Evolutionary conservation across 129 eudicot species (phyloP), one percentile per base, ranked within the genome.

Genomic region (Tanacetum coccineum): DNA sequence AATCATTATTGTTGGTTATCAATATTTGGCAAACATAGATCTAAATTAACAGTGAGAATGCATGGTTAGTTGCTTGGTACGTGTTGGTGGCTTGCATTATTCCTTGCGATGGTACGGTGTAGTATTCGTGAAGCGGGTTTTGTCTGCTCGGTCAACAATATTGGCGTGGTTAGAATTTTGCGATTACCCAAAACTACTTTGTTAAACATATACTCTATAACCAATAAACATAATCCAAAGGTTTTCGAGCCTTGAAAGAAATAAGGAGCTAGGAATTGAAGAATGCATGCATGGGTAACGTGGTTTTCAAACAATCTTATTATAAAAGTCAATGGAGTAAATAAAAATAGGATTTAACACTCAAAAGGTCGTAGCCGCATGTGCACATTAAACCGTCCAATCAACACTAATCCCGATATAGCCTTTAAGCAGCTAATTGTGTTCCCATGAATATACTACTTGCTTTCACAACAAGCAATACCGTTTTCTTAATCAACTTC

Each of bases 371-470:
- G 68, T 66, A 72, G 45, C 83, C 72, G 62, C 87, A 78, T 82
- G 87, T 82, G 87, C 82, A 82, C 72, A 60, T 65, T 75, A 55
- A 65, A 78, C 74, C 79, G 78, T 62, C 83, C 83, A 71, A 76
- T 81, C 56, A 57, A 67, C 62, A 15, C 57, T 51, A 64, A 82
- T 79, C 83, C 87, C 84, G 9, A 82, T 73, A 66, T 66, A 53
- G 58, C 8, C 49, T 67, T 67, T 71, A 71, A 55, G 77, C 73
- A 62, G 71, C 76, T 2, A 22, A 22, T 76, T 78, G 59, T 74
- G 65, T 78, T 74, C 68, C 74, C 62, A 70, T 63, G 50, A 60
- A 66, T 40, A 48, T 44, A 9, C n/a, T 21, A 20, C 59, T 82
- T 82, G 84, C 87, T 82, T 82, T 59, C 57, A 61, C 61, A 42